Conservation (phyloP, 2,329 filamentous ascomycete species). For the Westerdykella sp. region DNA sequence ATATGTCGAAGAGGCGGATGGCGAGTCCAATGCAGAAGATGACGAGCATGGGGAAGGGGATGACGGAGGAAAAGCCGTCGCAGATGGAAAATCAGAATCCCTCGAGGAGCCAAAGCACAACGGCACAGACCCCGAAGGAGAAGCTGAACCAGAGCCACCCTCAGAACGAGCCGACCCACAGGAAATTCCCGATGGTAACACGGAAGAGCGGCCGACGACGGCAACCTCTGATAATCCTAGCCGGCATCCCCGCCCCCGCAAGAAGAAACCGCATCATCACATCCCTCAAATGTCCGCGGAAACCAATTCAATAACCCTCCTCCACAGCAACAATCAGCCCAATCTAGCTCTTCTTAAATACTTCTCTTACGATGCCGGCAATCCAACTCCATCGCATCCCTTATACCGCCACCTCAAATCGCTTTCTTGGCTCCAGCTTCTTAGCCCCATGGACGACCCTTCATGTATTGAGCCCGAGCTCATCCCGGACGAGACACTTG, state of each 20-base stretch:
- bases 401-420: constrained; percentile 74
- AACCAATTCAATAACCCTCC: constrained; percentile 71
- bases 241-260: constrained; percentile 10
- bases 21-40: constrained; percentile 12
- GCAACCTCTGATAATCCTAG: constrained; percentile 2
- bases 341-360: constrained; percentile 85
- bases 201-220: not conserved
- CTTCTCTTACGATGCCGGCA: constrained; percentile 73
- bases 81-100: constrained; percentile 2
- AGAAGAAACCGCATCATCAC: constrained; percentile 25
- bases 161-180: not conserved
- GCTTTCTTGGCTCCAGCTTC: constrained; percentile 85
- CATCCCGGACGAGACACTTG: constrained; percentile 56
- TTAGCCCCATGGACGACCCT: constrained; percentile 68
- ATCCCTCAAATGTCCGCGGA: constrained; percentile 56
- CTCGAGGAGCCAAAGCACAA: constrained; percentile 6
- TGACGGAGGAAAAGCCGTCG: constrained; percentile 2
- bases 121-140: constrained; percentile 8
- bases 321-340: constrained; percentile 77
- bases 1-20: constrained; percentile 43
- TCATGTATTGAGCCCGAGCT: constrained; percentile 64
- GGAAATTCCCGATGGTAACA: not conserved
- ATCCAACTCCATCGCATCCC: constrained; percentile 61
- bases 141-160: not conserved
- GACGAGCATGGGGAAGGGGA: constrained; percentile 13